A percentile compares a stretch with the other conserved stretches of the same genome.
Evolutionary conservation across 2,329 filamentous ascomycete species (phyloP).

Genomic region (Paecilomyces niveus): DNA sequence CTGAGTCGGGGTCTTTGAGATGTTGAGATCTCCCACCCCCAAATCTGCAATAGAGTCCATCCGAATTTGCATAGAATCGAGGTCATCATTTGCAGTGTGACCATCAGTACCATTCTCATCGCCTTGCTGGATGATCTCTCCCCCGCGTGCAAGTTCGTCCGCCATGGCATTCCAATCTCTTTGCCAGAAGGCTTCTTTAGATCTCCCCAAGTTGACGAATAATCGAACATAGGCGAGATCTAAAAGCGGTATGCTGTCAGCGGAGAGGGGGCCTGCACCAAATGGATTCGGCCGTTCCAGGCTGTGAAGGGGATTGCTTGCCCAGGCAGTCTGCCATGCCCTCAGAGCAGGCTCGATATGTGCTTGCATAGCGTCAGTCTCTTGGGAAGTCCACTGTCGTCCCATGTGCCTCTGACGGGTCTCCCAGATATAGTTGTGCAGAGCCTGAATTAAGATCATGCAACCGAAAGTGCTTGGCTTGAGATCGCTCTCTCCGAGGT

Average conservation of each 20-base stretch:
- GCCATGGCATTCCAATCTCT: constrained; percentile 89
- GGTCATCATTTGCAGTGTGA: constrained; percentile 12
- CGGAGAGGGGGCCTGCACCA: constrained; percentile 72
- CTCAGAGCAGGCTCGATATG: constrained; percentile 90
- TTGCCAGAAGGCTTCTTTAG: constrained; percentile 91
- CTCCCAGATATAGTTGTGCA: constrained; percentile 99
- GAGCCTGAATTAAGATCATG: constrained; percentile 81
- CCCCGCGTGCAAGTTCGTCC: constrained; percentile 72
- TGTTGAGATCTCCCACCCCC: constrained; percentile 27
- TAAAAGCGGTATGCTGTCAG: constrained; percentile 82
- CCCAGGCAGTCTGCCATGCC: constrained; percentile 92
- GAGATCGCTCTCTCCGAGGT: constrained; percentile 55
- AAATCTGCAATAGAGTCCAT: constrained; percentile 29
- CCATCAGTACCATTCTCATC: constrained; percentile 38
- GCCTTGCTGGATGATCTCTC: constrained; percentile 66
- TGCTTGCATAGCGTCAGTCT: constrained; percentile 91
- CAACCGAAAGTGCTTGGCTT: constrained; percentile 88
- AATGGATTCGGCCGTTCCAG: constrained; percentile 79
- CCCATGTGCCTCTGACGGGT: constrained; percentile 84
- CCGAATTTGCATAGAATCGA: constrained; percentile 14
- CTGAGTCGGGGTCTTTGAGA: constrained; percentile 29
- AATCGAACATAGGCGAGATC: constrained; percentile 88
- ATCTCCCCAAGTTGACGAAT: constrained; percentile 85
- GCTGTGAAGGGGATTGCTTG: constrained; percentile 75
- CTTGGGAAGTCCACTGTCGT: constrained; percentile 80